Conservation (phyloP, 1,284 basidiomycete genomes). For the Cutaneotrichosporon sp. region DNA sequence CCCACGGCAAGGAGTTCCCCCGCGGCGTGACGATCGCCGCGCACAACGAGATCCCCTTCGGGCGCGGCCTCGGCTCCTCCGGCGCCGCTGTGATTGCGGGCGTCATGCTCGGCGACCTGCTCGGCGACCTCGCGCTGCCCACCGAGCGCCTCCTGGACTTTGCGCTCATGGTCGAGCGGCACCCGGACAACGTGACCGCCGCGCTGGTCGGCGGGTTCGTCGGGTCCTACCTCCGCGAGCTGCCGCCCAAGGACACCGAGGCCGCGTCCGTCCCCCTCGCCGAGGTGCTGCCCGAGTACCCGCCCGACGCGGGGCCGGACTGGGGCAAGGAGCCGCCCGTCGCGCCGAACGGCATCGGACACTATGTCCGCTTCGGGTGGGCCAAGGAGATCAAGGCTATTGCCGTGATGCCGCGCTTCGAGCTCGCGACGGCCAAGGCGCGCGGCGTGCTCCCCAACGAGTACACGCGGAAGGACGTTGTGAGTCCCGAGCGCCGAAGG, state of each 20-base stretch:
- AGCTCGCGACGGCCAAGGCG: constrained; percentile 94
- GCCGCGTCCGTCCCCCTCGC: constrained; percentile 89
- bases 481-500: constrained; percentile 55
- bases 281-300: constrained; percentile 96
- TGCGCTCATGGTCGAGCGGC: constrained; percentile 98
- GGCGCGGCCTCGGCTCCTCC: constrained; percentile 93
- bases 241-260: constrained; percentile 67
- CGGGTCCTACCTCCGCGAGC: constrained; percentile 92
- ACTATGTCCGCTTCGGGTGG: constrained; percentile 92
- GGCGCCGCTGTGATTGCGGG: constrained; percentile 98
- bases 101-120: constrained; percentile 80
- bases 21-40: constrained; percentile 69
- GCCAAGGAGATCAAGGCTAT: constrained; percentile 83
- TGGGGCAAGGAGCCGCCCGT: constrained; percentile 89
- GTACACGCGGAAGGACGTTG: constrained; percentile 90
- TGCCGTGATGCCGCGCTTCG: constrained; percentile 93
- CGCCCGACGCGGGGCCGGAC: constrained; percentile 81
- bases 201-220: constrained; percentile 97
- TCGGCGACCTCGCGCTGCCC: constrained; percentile 73
- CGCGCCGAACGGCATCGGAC: constrained; percentile 89
- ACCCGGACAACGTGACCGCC: constrained; percentile 99
- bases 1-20: constrained; percentile 75
- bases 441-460: constrained; percentile 78
- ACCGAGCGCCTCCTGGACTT: constrained; percentile 83
- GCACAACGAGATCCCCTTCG: constrained; percentile 95